These are phyloP conservation scores for Fonsecaea pedrosoi DNA, from an alignment of 2,329 filamentous ascomycete genomes.

Conservation along the genomic window DNA sequence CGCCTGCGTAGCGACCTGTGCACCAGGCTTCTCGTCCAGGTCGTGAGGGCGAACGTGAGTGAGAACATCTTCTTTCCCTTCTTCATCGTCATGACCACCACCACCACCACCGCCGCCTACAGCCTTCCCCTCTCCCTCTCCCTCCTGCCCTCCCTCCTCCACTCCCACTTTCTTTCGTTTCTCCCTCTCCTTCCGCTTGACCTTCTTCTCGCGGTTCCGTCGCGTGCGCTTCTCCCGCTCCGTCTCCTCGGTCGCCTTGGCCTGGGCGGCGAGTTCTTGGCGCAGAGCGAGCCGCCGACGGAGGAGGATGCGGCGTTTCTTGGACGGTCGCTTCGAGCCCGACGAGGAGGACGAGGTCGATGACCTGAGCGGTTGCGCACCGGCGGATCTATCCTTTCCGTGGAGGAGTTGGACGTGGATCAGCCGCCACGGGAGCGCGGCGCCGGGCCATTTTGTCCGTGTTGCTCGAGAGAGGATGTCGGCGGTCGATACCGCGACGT, in stretches of 20 bases:
- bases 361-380: too few relatives aligned
- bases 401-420: slow-evolving; percentile 23
- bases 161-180: slow-evolving; percentile 29
- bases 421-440: slow-evolving; percentile 35
- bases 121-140: background rate
- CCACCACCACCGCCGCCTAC: slow-evolving; percentile 9
- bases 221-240: slow-evolving; percentile 38
- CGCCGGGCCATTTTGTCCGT: slow-evolving; percentile 35
- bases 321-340: slow-evolving; percentile 28
- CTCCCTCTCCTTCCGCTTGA: slow-evolving; percentile 37
- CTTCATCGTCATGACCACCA: slow-evolving; percentile 1
- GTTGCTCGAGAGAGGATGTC: slow-evolving; percentile 25
- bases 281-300: slow-evolving; percentile 29
- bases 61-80: background rate
- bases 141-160: slow-evolving; percentile 9
- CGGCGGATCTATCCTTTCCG: background rate
- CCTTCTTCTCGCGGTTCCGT: slow-evolving; percentile 39
- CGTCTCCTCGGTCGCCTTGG: slow-evolving; percentile 31
- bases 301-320: slow-evolving; percentile 37
- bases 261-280: slow-evolving; percentile 21
- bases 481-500: slow-evolving; percentile 27
- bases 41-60: background rate
- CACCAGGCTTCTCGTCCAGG: background rate
- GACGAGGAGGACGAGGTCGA: background rate
- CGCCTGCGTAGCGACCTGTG: background rate